Percentiles rank a stretch among this genome's conserved stretches.
Evolutionary conservation across 371 early-diverging fungal genomes (phyloP).

Genomic region (Haplosporangium sp.): DNA sequence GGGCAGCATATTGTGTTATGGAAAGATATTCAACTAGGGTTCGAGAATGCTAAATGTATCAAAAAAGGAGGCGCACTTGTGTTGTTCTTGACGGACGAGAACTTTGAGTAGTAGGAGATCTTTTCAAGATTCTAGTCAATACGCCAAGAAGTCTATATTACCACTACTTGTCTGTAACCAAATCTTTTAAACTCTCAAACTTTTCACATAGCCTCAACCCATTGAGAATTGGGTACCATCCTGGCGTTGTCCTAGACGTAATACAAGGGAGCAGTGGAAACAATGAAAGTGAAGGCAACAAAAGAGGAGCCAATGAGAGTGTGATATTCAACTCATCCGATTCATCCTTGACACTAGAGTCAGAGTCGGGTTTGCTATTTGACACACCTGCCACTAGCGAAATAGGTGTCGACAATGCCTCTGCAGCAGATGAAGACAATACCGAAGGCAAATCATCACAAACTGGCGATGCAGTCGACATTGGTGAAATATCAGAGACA

Average conservation of each 20-base stretch:
- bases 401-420: not conserved
- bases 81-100: constrained; percentile 15
- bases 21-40: constrained; percentile 13
- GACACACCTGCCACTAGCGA: not conserved
- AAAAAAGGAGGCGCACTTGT: constrained; percentile 2
- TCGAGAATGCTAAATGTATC: not conserved
- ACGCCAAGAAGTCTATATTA: not conserved
- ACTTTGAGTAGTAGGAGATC: constrained; percentile 24
- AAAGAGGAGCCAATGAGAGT: not conserved
- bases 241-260: constrained; percentile 19
- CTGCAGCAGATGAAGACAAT: not conserved
- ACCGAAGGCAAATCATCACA: not conserved
- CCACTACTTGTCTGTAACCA: not conserved
- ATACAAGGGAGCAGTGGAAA: not conserved
- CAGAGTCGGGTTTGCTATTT: not conserved
- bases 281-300: not conserved
- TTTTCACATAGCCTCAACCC: constrained; percentile 2
- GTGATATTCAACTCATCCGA: not conserved
- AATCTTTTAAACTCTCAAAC: not conserved
- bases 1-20: constrained; percentile 12
- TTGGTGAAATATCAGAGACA: not conserved
- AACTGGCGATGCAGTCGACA: not conserved
- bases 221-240: constrained; percentile 8
- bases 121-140: not conserved
- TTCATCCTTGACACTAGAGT: not conserved